Conservation (phyloP, 371 early-diverging fungal genomes). For the Mucor irregularis region DNA sequence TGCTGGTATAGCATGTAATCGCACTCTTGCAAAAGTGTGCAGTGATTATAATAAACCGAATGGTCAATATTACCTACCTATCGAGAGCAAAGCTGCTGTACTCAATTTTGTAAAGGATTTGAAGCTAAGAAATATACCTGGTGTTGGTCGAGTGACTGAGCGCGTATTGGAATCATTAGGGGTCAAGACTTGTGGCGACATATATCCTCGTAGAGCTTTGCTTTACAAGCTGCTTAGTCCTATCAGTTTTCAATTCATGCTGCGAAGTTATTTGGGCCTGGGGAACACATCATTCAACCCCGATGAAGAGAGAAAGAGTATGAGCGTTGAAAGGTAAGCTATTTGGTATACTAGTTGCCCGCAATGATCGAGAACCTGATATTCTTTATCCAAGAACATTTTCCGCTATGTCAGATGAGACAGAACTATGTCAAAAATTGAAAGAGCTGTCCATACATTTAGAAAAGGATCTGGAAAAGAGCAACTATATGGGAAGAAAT, state of each 20-base stretch:
- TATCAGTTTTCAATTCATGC: conserved; percentile 41
- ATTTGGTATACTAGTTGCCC: too few species aligned
- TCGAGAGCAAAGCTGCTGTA: conserved; percentile 24
- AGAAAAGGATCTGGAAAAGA: conserved; percentile 32
- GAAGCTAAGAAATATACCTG: conserved; percentile 40
- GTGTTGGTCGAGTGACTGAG: conserved; percentile 52
- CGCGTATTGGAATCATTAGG: conserved; percentile 40
- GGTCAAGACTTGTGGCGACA: conserved; percentile 39
- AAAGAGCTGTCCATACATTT: conserved; percentile 36
- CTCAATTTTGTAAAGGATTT: conserved; percentile 31
- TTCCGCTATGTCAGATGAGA: conserved; percentile 26
- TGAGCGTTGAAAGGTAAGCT: conserved; percentile 44
- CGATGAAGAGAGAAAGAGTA: conserved; percentile 35
- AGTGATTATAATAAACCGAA: conserved; percentile 72
- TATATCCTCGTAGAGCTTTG: conserved; percentile 39
- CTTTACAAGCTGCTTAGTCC: conserved; percentile 44
- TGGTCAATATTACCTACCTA: conserved; percentile 54
- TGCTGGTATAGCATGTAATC: conserved; percentile 69
- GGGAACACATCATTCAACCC: conserved; percentile 31
- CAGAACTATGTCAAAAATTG: conserved; percentile 30
- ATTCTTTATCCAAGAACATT: too few species aligned
- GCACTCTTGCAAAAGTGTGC: conserved; percentile 58
- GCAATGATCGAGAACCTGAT: too few species aligned
- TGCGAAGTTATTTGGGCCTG: conserved; percentile 37
- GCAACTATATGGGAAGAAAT: conserved; percentile 36